Conservation (phyloP, 2,329 filamentous ascomycete genomes). For the Colletotrichum gigasporum region DNA sequence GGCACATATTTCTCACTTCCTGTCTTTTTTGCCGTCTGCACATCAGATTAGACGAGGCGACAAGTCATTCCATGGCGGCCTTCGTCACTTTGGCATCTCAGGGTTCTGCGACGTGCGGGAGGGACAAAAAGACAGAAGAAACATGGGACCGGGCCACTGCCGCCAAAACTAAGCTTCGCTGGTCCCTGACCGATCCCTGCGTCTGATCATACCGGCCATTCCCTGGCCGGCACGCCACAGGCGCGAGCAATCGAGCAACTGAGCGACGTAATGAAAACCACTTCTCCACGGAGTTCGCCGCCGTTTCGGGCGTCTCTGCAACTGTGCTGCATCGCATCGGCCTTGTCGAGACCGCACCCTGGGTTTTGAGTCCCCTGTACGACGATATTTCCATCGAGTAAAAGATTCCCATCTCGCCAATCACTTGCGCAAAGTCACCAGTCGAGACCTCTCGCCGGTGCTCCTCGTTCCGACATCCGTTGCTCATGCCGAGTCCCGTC, state of each 20-base stretch:
- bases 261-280: constrained; percentile 22
- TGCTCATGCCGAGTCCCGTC: not conserved
- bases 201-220: not conserved
- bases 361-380: not conserved
- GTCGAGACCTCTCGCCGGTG: not conserved
- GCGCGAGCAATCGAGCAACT: not conserved
- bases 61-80: too few relatives aligned
- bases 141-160: not conserved
- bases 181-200: constrained; percentile 17
- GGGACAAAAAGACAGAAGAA: not conserved
- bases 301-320: not conserved
- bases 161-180: constrained; percentile 26
- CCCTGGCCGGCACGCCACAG: not conserved
- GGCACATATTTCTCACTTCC: not conserved
- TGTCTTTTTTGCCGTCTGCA: not conserved
- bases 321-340: not conserved
- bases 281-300: constrained; percentile 22
- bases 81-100: too few relatives aligned
- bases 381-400: constrained; percentile 15
- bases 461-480: not conserved
- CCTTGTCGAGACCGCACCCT: not conserved
- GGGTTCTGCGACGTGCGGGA: too few relatives aligned
- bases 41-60: not conserved
- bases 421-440: not conserved
- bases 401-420: constrained; percentile 15